Percentiles rank a stretch among this genome's conserved stretches.
Conservation (phyloP, 768 basidiomycete species). For the Artomyces pyxidatus region DNA sequence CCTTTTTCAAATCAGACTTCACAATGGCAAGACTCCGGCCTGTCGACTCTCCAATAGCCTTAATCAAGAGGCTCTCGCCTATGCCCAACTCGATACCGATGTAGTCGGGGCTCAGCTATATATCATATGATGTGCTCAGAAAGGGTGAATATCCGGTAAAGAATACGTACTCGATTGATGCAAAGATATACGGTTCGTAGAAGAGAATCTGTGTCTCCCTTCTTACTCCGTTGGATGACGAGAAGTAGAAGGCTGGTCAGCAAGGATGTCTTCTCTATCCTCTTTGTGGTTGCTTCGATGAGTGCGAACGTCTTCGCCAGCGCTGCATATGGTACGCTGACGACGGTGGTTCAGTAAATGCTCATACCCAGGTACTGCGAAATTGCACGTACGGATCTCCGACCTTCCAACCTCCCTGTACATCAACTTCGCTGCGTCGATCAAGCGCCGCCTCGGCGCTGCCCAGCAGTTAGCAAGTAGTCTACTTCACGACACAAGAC, state of each 20-base stretch:
- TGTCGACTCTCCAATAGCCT: slow-evolving; percentile 91
- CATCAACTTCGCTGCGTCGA: slow-evolving; percentile 60
- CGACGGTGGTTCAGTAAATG: neutral
- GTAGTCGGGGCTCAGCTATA: slow-evolving; percentile 89
- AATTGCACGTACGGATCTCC: slow-evolving; percentile 66
- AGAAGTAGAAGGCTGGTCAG: slow-evolving; percentile 85
- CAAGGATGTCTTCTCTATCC: slow-evolving; percentile 84
- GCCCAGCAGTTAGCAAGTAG: neutral
- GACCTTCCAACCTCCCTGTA: slow-evolving; percentile 74
- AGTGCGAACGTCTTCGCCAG: slow-evolving; percentile 80
- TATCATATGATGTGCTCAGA: neutral
- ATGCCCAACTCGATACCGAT: slow-evolving; percentile 93
- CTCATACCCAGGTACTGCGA: neutral
- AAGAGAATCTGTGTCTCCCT: slow-evolving; percentile 65
- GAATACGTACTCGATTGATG: slow-evolving; percentile 75
- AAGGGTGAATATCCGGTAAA: neutral
- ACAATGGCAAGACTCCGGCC: slow-evolving; percentile 78
- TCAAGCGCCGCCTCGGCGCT: slow-evolving; percentile 67
- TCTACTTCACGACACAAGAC: neutral
- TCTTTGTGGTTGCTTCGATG: slow-evolving; percentile 93
- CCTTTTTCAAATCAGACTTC: slow-evolving; percentile 88
- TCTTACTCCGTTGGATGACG: slow-evolving; percentile 79
- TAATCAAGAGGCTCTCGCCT: slow-evolving; percentile 88
- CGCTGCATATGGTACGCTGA: slow-evolving; percentile 92
- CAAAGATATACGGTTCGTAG: slow-evolving; percentile 91